Conservation (phyloP, 164 flowering plant species). For the Dillenia turbinata region DNA sequence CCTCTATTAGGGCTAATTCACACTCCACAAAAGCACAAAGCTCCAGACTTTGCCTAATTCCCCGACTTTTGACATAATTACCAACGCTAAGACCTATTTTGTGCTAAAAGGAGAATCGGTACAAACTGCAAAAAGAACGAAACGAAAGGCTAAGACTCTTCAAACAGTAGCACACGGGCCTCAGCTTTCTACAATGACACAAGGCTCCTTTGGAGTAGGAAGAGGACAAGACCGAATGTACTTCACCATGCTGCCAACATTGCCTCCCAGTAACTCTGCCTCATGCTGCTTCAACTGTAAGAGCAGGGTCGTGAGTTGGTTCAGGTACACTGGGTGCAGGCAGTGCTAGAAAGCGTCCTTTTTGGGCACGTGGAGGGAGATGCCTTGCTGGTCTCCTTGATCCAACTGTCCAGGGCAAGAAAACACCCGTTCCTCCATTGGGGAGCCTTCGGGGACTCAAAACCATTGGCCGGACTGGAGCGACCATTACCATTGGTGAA, state of each 20-base stretch:
- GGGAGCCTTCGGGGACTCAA: constrained; percentile 40
- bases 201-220: neutral
- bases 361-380: constrained; percentile 83
- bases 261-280: neutral
- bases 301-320: constrained; percentile 29
- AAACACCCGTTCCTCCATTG: constrained; percentile 82
- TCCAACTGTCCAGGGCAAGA: constrained; percentile 69
- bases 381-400: constrained; percentile 58
- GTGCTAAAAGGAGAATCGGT: neutral
- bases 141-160: neutral
- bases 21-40: constrained; percentile 15
- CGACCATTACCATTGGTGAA: constrained; percentile 59
- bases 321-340: constrained; percentile 36
- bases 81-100: neutral
- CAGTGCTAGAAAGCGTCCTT: constrained; percentile 48
- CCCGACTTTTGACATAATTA: constrained; percentile 1
- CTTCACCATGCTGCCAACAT: no score
- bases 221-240: no score
- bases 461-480: constrained; percentile 54
- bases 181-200: neutral
- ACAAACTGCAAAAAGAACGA: neutral
- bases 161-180: neutral
- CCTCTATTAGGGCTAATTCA: constrained; percentile 26
- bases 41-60: constrained; percentile 6
- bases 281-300: constrained; percentile 9